Base-by-base conservation (phyloP, 352 stramenopile species). In the Pythium grandisporangium region DNA sequence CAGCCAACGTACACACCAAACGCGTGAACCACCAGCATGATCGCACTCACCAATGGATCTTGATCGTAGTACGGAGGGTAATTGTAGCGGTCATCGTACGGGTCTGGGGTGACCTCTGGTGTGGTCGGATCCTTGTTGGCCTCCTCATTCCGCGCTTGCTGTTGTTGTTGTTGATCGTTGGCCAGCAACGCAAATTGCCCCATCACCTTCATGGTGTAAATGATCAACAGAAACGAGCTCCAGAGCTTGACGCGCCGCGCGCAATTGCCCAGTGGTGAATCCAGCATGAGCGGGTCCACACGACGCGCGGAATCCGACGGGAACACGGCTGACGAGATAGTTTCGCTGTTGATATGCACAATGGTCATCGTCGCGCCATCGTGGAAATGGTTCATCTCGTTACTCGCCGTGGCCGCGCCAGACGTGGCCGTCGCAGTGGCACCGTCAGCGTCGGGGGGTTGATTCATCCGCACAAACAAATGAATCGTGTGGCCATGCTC, bases 401-500 rank as follows among this genome's bases (percentile, higher is more conserved):
- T 36, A 1, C 29, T 27, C 10, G 40, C 34, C 13, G 17, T 25
- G 7, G 24, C 10, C 1, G 8, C 25, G 10, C 12, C 27, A 24
- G 37, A n/a, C 12, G 35, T 26, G 2, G 23, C 32, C 6, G 44
- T 35, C 6, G 32, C 37, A n/a, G 70, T 65, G n/a, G n/a, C n/a
- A n/a, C n/a, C n/a, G 45, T 88, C 71, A 0, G 70, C 55, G 30
- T 89, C 77, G 4, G 73, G 68, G 6, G 57, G 73, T n/a, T 61
- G 61, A 1, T 63, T 66, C 58, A 77, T 58, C 16, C 81, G 66
- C 30, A 93, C 84, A 38, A 97, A 94, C 46, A 96, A 60, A 52
- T 97, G 88, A 32, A 97, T 70, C 7, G 80, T 96, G 49, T 96
- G 84, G 7, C 85, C 87, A 30, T 95, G 70, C 45, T 96, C 86